Conservation (phyloP, 1,284 basidiomycete species). For the Sanghuangporus weigelae region DNA sequence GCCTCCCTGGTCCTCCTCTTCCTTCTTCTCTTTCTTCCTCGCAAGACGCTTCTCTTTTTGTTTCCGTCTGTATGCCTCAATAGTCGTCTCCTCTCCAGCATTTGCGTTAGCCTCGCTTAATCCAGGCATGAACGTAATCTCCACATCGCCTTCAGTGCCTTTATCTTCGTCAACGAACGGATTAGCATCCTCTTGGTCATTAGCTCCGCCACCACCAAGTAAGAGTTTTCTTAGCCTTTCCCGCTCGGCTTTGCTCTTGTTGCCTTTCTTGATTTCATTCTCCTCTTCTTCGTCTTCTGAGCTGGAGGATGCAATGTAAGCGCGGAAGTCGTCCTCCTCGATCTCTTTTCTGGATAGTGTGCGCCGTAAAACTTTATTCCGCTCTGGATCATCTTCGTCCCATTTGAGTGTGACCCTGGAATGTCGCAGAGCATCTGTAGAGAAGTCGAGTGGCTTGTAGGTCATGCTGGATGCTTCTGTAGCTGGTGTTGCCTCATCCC, state of each 20-base stretch:
- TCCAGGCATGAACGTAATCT: slow-evolving; percentile 90
- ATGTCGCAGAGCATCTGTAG: slow-evolving; percentile 95
- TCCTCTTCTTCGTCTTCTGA: slow-evolving; percentile 37
- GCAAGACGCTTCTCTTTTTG: slow-evolving; percentile 81
- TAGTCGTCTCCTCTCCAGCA: slow-evolving; percentile 66
- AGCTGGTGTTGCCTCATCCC: slow-evolving; percentile 63
- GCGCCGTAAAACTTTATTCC: slow-evolving; percentile 76
- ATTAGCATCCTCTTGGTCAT: slow-evolving; percentile 56
- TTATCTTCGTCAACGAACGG: slow-evolving; percentile 32
- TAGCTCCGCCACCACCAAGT: slow-evolving; percentile 50
- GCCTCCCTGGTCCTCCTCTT: slow-evolving; percentile 23
- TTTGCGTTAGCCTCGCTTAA: slow-evolving; percentile 46
- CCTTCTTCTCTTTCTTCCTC: slow-evolving; percentile 64
- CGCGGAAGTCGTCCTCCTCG: slow-evolving; percentile 83
- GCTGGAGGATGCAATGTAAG: slow-evolving; percentile 73
- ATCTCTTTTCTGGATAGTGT: slow-evolving; percentile 78
- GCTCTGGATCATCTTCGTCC: slow-evolving; percentile 96
- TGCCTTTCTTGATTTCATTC: slow-evolving; percentile 24
- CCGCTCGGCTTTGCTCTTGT: slow-evolving; percentile 36
- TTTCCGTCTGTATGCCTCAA: slow-evolving; percentile 83
- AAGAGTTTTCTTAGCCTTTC: slow-evolving; percentile 68
- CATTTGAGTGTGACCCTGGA: slow-evolving; percentile 98
- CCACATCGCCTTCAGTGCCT: slow-evolving; percentile 69
- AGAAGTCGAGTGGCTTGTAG: slow-evolving; percentile 87
- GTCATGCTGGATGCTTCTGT: slow-evolving; percentile 56